phyloP scores from a whole-genome alignment of 2,329 filamentous ascomycete species.

The Penicillium sp. region DNA sequence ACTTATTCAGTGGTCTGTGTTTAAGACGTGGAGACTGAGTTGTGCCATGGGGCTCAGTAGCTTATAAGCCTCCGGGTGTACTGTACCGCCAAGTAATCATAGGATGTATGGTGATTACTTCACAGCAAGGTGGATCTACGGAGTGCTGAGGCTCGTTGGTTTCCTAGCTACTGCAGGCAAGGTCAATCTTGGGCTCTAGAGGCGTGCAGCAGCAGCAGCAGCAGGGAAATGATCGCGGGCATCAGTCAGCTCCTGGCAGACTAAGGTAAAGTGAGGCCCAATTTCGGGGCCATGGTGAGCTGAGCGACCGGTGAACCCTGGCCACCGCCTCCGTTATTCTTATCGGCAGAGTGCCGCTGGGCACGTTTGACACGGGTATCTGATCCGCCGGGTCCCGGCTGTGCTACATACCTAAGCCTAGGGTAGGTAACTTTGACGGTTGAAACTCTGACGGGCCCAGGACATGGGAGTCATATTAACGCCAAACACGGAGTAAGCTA shows the following conservation, averaged over 20 bases:
- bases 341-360: not conserved
- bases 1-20: not conserved
- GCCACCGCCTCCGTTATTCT: not conserved
- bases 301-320: not conserved
- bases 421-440: not conserved
- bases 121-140: not conserved
- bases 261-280: not conserved
- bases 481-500: not conserved
- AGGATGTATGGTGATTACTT: not conserved
- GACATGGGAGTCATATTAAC: no score
- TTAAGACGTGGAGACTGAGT: not conserved
- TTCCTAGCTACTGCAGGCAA: not conserved
- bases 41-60: not conserved
- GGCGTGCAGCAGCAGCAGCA: not conserved
- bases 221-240: not conserved
- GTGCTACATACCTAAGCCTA: not conserved
- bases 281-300: not conserved
- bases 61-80: no score
- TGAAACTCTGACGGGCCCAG: no score
- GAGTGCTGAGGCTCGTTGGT: not conserved
- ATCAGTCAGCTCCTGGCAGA: not conserved
- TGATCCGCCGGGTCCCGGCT: not conserved
- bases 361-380: not conserved
- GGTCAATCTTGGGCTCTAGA: not conserved
- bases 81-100: no score